Percentiles rank a stretch among this genome's conserved stretches.
phyloP scores from a whole-genome alignment of 148 eudicot species.

The Rhododendron vialii region DNA sequence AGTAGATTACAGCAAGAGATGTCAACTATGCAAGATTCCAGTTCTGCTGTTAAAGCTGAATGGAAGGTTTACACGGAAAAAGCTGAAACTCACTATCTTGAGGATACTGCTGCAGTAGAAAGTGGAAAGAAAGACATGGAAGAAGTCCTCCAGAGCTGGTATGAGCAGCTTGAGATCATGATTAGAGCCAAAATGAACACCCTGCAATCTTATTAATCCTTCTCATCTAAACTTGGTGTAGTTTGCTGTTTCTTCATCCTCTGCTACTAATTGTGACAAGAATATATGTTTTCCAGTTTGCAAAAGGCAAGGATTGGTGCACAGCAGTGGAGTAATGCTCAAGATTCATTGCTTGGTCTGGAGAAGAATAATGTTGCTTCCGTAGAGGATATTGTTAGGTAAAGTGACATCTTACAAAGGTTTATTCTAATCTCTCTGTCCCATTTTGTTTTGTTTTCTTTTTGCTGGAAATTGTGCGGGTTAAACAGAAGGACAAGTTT shows the following conservation, averaged over 20 bases:
- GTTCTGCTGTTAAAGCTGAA: slow-evolving; percentile 56
- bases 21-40: slow-evolving; percentile 75
- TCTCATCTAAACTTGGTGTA: not conserved
- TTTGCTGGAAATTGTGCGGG: not conserved
- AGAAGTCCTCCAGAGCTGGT: slow-evolving; percentile 78
- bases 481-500: not conserved
- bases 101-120: slow-evolving; percentile 78
- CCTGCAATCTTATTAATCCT: not conserved
- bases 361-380: slow-evolving; percentile 84
- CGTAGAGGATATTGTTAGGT: slow-evolving; percentile 76
- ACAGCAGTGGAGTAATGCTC: slow-evolving; percentile 84
- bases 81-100: slow-evolving; percentile 70
- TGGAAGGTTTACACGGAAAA: slow-evolving; percentile 63
- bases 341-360: slow-evolving; percentile 70
- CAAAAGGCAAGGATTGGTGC: slow-evolving; percentile 70
- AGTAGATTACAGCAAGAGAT: slow-evolving; percentile 69
- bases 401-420: slow-evolving; percentile 11
- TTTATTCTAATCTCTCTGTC: not conserved
- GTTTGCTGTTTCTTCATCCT: not conserved
- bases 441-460: not conserved
- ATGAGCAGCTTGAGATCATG: slow-evolving; percentile 9
- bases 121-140: slow-evolving; percentile 71
- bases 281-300: slow-evolving; percentile 45
- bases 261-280: not conserved
- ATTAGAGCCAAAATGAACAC: not conserved